phyloP scores from a whole-genome alignment of 768 basidiomycete species.

The Panus rudis region DNA sequence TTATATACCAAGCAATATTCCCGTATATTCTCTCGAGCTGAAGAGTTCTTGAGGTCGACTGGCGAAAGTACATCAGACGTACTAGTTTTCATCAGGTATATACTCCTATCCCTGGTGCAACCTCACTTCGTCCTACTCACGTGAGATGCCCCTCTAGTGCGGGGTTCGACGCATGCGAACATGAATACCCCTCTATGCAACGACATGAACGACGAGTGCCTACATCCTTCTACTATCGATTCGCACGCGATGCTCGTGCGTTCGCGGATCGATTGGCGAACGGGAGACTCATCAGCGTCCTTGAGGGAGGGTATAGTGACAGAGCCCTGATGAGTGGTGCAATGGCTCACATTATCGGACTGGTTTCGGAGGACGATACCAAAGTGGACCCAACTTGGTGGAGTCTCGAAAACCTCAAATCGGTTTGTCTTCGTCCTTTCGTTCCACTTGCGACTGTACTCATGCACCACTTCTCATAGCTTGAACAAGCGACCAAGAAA shows the following conservation, averaged over 20 bases:
- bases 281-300: slow-evolving; percentile 76
- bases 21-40: slow-evolving; percentile 56
- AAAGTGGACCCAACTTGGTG: slow-evolving; percentile 47
- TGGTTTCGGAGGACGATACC: slow-evolving; percentile 31
- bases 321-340: slow-evolving; percentile 78
- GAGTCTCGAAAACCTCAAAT: slow-evolving; percentile 48
- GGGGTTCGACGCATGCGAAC: slow-evolving; percentile 92
- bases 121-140: not conserved
- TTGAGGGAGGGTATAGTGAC: slow-evolving; percentile 96
- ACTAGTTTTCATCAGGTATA: slow-evolving; percentile 80
- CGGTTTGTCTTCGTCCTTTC: slow-evolving; percentile 34
- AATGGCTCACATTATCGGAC: slow-evolving; percentile 73
- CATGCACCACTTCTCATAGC: slow-evolving; percentile 27
- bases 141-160: slow-evolving; percentile 41
- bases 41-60: slow-evolving; percentile 63
- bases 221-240: slow-evolving; percentile 75
- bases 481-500: slow-evolving; percentile 61
- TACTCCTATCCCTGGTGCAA: not conserved
- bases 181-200: slow-evolving; percentile 88
- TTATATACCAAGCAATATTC: slow-evolving; percentile 66
- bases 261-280: slow-evolving; percentile 60
- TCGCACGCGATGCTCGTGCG: slow-evolving; percentile 60
- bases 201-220: slow-evolving; percentile 89
- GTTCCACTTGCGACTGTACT: not conserved
- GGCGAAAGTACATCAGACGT: slow-evolving; percentile 61